Base-by-base conservation (phyloP, 1,139 yeast species). In the Debaryomyces nepalensis region DNA sequence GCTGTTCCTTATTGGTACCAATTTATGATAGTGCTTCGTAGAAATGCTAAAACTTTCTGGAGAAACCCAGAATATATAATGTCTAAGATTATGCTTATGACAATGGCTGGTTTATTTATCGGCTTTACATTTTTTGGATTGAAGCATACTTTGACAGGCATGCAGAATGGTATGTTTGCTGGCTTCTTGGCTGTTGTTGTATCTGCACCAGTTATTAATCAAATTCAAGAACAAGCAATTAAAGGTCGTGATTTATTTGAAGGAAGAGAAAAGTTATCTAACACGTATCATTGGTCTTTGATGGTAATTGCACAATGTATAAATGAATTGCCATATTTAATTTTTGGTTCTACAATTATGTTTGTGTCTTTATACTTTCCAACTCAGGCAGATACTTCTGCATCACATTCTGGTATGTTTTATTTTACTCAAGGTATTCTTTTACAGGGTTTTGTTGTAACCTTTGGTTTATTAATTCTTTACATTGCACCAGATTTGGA, bases 201-300 rank as follows among this genome's bases (percentile, higher is more conserved):
- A 32, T 65, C 76, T 18, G 74, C 80, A 24, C 83, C 84, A 5
- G 64, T 78, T 45, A 70, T 76, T 46, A 79, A 57, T 52, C 68
- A 61, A 52, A 55, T 61, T 44, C 64, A 61, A 44, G 61, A 53
- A 19, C 59, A 60, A 38, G 83, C 84, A 8, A 71, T 78, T 44
- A 68, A 65, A 21, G 67, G 81, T 3, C 70, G 85, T 57, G 84
- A 80, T 43, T 59, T 81, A 34, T 82, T 59, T 53, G 87, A 82
- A 61, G 81, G 78, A 11, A 72, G 88, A 59, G 89, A 82, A 56
- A 75, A 80, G 38, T 73, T 78, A 46, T 80, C 86, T 7, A 81
- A 81, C 53, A 81, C 85, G 46, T 82, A 79, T 66, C 85, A 81
- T 51, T 82, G 87, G 84, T 70, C 82, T 7, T 62, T 79, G 29